Percentiles rank a stretch among this genome's conserved stretches.
These are phyloP conservation scores for Diplocarpon rosae DNA, from an alignment of 2,329 filamentous ascomycete species.

Conservation along the genomic window DNA sequence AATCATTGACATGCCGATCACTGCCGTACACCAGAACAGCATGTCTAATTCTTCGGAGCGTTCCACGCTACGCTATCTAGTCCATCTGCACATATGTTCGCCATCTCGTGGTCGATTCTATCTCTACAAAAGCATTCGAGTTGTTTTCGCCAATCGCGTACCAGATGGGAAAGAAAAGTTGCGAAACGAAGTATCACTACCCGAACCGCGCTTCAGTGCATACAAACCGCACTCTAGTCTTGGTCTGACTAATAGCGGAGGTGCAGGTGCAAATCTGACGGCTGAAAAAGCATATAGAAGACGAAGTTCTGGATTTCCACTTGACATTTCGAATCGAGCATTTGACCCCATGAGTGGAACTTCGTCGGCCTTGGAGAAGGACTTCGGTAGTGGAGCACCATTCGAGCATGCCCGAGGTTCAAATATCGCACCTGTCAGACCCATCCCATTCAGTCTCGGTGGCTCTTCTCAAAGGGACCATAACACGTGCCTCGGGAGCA, in stretches of 20 bases:
- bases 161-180: conserved; percentile 92
- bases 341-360: conserved; percentile 25
- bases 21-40: conserved; percentile 15
- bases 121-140: conserved; percentile 81
- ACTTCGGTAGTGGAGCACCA: conserved; percentile 14
- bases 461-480: conserved; percentile 9
- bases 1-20: conserved; percentile 49
- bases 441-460: conserved; percentile 38
- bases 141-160: conserved; percentile 93
- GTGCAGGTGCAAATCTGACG: conserved; percentile 39
- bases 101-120: conserved; percentile 75
- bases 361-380: conserved; percentile 17
- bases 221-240: conserved; percentile 50
- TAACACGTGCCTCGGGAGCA: conserved; percentile 7
- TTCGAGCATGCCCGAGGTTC: conserved; percentile 20
- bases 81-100: conserved; percentile 89
- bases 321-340: conserved; percentile 22
- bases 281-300: conserved; percentile 49
- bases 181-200: conserved; percentile 77
- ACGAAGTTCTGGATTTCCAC: conserved; percentile 40
- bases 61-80: conserved; percentile 75
- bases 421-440: conserved; percentile 31
- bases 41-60: conserved; percentile 40
- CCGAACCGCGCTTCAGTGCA: conserved; percentile 73
- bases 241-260: conserved; percentile 25